Conservation (phyloP, 352 stramenopile genomes). For the Phytophthora sp. region DNA sequence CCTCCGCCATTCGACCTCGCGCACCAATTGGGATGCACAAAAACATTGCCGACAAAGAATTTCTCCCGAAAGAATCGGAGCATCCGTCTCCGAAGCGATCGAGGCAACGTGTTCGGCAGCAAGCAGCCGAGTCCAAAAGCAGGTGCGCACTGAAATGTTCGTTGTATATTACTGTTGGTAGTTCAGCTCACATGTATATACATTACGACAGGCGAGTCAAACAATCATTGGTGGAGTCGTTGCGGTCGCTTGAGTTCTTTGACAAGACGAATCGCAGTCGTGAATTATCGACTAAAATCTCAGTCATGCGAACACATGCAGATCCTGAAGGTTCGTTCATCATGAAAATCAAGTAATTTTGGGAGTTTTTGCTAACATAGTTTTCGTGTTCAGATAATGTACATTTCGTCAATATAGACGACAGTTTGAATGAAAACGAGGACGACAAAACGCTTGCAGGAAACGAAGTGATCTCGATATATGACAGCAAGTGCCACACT, state of each 20-base stretch:
- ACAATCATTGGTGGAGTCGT: conserved; percentile 71
- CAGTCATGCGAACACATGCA: conserved; percentile 59
- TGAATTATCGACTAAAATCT: conserved; percentile 64
- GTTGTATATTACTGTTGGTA: neutral
- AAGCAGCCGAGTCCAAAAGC: conserved; percentile 39
- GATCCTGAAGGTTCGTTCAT: conserved; percentile 60
- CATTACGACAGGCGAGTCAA: conserved; percentile 53
- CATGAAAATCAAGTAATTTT: neutral
- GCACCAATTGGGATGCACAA: conserved; percentile 68
- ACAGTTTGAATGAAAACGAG: conserved; percentile 37
- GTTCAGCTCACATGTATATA: neutral
- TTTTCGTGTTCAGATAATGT: conserved; percentile 51
- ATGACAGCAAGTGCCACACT: conserved; percentile 5
- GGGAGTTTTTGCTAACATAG: neutral
- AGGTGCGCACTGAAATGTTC: conserved; percentile 28
- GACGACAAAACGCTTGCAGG: conserved; percentile 2
- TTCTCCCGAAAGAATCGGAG: conserved; percentile 49
- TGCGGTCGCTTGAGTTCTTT: conserved; percentile 76
- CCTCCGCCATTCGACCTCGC: conserved; percentile 54
- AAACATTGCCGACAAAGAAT: conserved; percentile 49
- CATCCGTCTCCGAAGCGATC: conserved; percentile 51
- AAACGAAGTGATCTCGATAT: conserved; percentile 11
- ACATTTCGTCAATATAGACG: conserved; percentile 83
- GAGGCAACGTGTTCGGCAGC: conserved; percentile 43
- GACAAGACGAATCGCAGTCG: conserved; percentile 76